Percentiles rank a stretch among this genome's conserved stretches.
These are phyloP conservation scores for Rhynchosporium secalis DNA, from an alignment of 2,329 filamentous ascomycete species.

Conservation along the genomic window DNA sequence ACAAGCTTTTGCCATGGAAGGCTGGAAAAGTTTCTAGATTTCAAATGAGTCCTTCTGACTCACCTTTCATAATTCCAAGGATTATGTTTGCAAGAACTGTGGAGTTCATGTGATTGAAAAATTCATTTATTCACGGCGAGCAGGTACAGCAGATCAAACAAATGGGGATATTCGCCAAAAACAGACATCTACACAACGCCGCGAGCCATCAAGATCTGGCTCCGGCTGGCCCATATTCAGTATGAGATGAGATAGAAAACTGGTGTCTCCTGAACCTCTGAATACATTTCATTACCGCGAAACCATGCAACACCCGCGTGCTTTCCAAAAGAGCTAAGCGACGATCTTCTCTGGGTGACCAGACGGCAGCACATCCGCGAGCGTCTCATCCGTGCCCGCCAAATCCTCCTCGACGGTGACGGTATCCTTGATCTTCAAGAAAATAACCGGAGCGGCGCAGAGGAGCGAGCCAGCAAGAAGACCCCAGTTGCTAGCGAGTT, in stretches of 20 bases:
- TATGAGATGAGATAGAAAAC: neutral
- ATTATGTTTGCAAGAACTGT: too few species aligned
- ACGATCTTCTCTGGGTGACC: constrained; percentile 25
- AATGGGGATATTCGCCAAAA: constrained; percentile 2
- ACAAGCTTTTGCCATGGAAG: too few species aligned
- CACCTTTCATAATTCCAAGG: too few species aligned
- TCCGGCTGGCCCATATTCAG: neutral
- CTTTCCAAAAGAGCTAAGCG: neutral
- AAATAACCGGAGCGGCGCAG: constrained; percentile 76
- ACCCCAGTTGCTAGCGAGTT: constrained; percentile 77
- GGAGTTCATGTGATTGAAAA: neutral
- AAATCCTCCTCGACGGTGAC: constrained; percentile 79
- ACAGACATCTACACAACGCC: neutral
- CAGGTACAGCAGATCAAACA: neutral
- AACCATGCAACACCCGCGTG: neutral
- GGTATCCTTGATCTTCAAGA: constrained; percentile 78
- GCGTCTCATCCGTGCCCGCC: constrained; percentile 79
- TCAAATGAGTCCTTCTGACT: too few species aligned
- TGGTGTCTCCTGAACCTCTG: neutral
- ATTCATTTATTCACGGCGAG: neutral
- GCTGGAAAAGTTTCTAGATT: too few species aligned
- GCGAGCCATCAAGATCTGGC: neutral
- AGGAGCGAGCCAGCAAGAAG: constrained; percentile 73
- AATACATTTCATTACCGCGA: neutral
- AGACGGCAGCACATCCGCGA: constrained; percentile 60